Base-by-base conservation (phyloP, 2,329 filamentous ascomycete species). In the Trichophyton mentagrophytes region DNA sequence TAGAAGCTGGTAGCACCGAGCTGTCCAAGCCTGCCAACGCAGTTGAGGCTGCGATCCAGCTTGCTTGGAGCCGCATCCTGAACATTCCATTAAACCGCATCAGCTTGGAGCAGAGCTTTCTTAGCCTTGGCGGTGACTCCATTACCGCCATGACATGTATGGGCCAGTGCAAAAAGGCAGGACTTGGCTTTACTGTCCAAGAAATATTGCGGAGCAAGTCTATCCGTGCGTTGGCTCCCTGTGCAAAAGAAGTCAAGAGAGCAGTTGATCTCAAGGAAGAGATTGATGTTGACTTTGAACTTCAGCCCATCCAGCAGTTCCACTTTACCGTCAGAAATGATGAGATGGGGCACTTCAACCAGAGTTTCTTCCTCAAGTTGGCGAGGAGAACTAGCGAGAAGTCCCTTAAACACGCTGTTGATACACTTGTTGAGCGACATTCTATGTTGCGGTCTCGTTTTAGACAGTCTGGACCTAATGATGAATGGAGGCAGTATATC, bases 61-160 rank as follows among this genome's bases (percentile, higher is more conserved):
- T 67, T 2, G 69, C 74, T 13, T 76, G 71, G 68, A 72, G 72
- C 40, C 70, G 72, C 17, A 70, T 75, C 3, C 69, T 76, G n/a
- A 74, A 74, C 20, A 68, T 75, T 17, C 71, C 73, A 0, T 61
- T 65, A 9, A 64, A 61, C 13, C 69, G 69, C 11, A 69, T 76
- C n/a, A 67, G 68, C 30, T 27, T 72, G 40, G 64, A 70, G 17
- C 67, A 73, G 55, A 71, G 72, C 47, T 80, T 79, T 63, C 64
- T 79, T 3, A 74, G 71, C 9, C 64, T 79, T 1, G 77, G 77
- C 38, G 78, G 78, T 58, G 78, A 80, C 61, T 79, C 77, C 0
- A 79, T 79, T 60, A 77, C 77, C 46, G 77, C 78, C 0, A 79
- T 80, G 74, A 77, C 77, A 56, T 77, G 78, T 44, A 73, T 78